Conservation (phyloP, 2,329 filamentous ascomycete genomes). For the Cadophora gregata region DNA sequence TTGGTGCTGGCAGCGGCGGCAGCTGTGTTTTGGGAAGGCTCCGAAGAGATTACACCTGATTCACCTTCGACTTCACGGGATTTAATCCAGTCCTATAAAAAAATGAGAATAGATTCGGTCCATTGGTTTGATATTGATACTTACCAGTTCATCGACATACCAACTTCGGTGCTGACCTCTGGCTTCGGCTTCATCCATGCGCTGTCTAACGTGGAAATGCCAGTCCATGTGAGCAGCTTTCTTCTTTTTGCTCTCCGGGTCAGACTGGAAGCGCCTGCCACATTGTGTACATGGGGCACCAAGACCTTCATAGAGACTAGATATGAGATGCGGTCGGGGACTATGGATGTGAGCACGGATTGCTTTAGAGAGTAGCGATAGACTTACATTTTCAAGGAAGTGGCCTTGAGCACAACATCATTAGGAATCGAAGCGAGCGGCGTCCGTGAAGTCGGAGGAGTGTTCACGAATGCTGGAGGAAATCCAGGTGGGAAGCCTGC, state of each 20-base stretch:
- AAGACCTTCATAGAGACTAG: slow-evolving; percentile 77
- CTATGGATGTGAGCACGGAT: slow-evolving; percentile 49
- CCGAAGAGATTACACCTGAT: slow-evolving; percentile 47
- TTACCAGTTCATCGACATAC: slow-evolving; percentile 88
- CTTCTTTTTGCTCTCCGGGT: slow-evolving; percentile 78
- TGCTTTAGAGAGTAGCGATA: not conserved
- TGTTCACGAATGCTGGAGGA: slow-evolving; percentile 42
- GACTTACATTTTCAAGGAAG: slow-evolving; percentile 76
- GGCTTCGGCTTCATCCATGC: slow-evolving; percentile 84
- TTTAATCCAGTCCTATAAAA: slow-evolving; percentile 82
- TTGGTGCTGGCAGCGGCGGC: slow-evolving; percentile 50
- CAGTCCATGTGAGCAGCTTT: slow-evolving; percentile 96
- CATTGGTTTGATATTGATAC: slow-evolving; percentile 41
- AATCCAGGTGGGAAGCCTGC: slow-evolving; percentile 48
- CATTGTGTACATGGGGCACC: slow-evolving; percentile 92
- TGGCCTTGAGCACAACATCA: slow-evolving; percentile 65
- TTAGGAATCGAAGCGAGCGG: slow-evolving; percentile 44
- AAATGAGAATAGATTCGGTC: slow-evolving; percentile 13
- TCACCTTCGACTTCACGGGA: slow-evolving; percentile 81
- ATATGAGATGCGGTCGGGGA: slow-evolving; percentile 75
- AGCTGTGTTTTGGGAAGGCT: slow-evolving; percentile 46
- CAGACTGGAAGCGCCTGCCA: slow-evolving; percentile 81
- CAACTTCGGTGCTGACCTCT: slow-evolving; percentile 90
- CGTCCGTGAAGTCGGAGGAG: slow-evolving; percentile 37
- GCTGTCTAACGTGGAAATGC: slow-evolving; percentile 94